Evolutionary conservation across 75 land plant species (phyloP), one percentile per base, ranked within the genome.

Genomic region (Larix kaempferi): DNA sequence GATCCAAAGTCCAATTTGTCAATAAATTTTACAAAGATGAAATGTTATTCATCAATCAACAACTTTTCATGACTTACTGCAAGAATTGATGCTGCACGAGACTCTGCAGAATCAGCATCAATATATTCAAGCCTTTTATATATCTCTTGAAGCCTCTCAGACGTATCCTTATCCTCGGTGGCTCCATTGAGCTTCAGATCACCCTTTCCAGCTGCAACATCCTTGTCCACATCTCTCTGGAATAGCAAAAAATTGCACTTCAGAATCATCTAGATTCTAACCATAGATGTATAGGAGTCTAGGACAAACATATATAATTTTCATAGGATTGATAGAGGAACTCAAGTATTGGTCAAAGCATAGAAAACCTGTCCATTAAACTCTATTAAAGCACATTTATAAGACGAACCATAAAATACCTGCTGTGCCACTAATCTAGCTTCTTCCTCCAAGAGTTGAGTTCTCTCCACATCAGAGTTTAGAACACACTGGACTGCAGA

Each of bases 81-180:
- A 74, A 98, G 91, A 87, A 98, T 98, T 57, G 99, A 89, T 22
- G 94, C 93, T 76, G 99, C 99, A 72, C 99, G 95, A 29, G 99
- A 72, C 78, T 98, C 96, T 55, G 99, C 98, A 77, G 99, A 91
- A 76, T 98, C 57, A 21, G 99, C 99, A 85, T 98, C 99, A 79
- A 98, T 95, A 37, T 76, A 78, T 49, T 95, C 98, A 57, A 98
- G 92, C 73, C 99, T 91, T 77, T 95, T 98, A 82, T 98, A 98
- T 82, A 98, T 91, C 63, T 93, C 80, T 73, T 91, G 80, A 71
- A 98, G 95, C 81, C 98, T 95, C n/a, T 86, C 86, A 14, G 90
- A 76, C 26, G 82, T 74, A 91, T 93, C 95, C 78, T 91, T 93
- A 49, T 87, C 85, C 59, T 78, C 63, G 23, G 76, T 81, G 2